Base-by-base conservation (phyloP, 345 rosid species). In the Salix dunnii region DNA sequence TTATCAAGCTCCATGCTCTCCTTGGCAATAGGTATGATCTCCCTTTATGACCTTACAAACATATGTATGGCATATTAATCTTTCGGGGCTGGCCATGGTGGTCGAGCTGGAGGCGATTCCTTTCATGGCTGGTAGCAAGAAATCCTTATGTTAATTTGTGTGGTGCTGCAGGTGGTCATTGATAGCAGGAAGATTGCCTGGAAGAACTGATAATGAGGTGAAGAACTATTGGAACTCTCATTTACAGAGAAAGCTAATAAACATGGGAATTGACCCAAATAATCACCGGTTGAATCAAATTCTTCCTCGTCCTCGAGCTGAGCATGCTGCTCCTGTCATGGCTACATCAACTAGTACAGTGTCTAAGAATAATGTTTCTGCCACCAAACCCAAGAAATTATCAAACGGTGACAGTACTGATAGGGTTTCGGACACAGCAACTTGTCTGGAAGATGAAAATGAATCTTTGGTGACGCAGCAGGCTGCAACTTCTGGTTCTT, bases 221-320 rank as follows among this genome's bases (percentile, higher is more conserved):
- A 84, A 81, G 62, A 81, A 81, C 35, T 76, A 78, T 20, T 81
- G 84, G 82, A 84, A 76, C 67, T 87, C 92, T 31, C 88, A 86
- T 83, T 65, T 92, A 31, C 83, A 84, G 73, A 87, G 73, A 71
- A 92, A 91, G 80, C 92, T 91, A 5, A 49, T 90, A 7, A 86
- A 81, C 58, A 88, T 88, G 96, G 96, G 97, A 53, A 86, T 92
- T 28, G 92, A 92, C 77, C 97, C 97, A 21, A 86, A 89, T 27
- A 92, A 92, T 77, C 97, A 92, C 73, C 87, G 87, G n/a, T 79
- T 88, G 25, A 74, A 73, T 76, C 85, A 80, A 27, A 63, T 27
- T 70, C 79, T 77, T 43, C 78, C 78, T 74, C 79, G 77, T 11
- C 69, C 85, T 43, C 73, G 76, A 53, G 18, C 58, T 21, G 33